Percentiles rank a stretch among this genome's conserved stretches.
phyloP scores from a whole-genome alignment of 768 basidiomycete species.

The Suillus fuscotomentosus region DNA sequence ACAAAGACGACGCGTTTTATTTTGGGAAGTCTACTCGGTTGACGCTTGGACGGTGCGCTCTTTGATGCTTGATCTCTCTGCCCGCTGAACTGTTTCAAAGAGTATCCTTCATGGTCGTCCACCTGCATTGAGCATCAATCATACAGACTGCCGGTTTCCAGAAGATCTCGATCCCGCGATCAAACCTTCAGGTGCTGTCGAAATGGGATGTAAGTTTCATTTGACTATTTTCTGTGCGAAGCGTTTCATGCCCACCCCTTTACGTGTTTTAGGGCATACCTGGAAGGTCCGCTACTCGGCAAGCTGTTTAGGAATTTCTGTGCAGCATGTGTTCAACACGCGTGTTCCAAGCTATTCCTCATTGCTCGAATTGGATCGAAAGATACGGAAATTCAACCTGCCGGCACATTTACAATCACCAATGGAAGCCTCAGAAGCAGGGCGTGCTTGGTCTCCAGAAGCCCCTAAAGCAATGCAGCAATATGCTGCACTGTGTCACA shows the following conservation, averaged over 20 bases:
- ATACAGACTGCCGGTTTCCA: conserved; percentile 53
- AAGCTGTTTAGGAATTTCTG: conserved; percentile 42
- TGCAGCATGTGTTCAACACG: conserved; percentile 41
- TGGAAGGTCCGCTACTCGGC: conserved; percentile 49
- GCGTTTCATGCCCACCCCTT: conserved; percentile 14
- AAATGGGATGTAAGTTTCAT: conserved; percentile 41
- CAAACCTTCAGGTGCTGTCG: conserved; percentile 33
- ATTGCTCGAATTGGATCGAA: conserved; percentile 48
- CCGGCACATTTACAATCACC: conserved; percentile 45
- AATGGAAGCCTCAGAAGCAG: conserved; percentile 26
- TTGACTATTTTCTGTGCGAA: background rate
- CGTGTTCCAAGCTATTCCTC: conserved; percentile 40
- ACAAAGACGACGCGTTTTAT: conserved; percentile 44
- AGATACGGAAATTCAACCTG: conserved; percentile 48
- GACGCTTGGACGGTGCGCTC: conserved; percentile 47
- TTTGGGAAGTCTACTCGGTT: conserved; percentile 54
- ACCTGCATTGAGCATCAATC: conserved; percentile 42
- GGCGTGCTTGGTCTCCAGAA: conserved; percentile 39
- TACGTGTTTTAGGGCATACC: conserved; percentile 32
- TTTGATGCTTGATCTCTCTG: background rate
- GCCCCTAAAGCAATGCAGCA: conserved; percentile 43
- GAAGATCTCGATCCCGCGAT: conserved; percentile 38
- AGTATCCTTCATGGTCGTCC: conserved; percentile 52
- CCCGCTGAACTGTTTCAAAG: conserved; percentile 21
- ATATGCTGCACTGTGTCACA: conserved; percentile 37